Conservation (phyloP, 1,284 basidiomycete species). For the Peniophora sp. region DNA sequence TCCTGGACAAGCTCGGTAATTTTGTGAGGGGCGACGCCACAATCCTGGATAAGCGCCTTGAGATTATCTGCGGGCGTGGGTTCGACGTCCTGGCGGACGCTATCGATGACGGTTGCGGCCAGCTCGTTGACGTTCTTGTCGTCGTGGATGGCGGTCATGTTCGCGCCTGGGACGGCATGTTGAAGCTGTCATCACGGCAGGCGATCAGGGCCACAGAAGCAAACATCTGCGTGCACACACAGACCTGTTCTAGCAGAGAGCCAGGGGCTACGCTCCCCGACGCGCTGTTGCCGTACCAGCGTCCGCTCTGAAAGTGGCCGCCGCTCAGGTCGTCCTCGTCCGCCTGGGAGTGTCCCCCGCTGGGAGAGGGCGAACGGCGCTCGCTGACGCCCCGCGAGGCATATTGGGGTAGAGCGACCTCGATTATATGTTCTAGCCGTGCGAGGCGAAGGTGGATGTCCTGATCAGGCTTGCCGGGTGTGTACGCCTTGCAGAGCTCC, state of each 20-base stretch:
- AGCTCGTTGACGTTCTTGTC: conserved; percentile 17
- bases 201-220: background rate
- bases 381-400: conserved; percentile 26
- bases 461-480: conserved; percentile 76
- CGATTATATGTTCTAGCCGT: conserved; percentile 72
- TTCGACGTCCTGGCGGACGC: conserved; percentile 47
- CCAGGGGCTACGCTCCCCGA: conserved; percentile 71
- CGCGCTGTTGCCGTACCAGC: conserved; percentile 78
- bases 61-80: conserved; percentile 71
- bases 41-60: conserved; percentile 80
- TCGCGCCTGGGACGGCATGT: conserved; percentile 39
- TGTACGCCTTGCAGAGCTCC: conserved; percentile 78
- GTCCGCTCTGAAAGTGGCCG: conserved; percentile 74
- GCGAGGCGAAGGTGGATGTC: conserved; percentile 65
- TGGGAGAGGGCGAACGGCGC: conserved; percentile 37
- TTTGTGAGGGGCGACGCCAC: conserved; percentile 83
- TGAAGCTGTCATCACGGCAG: conserved; percentile 35
- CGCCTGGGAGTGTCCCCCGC: conserved; percentile 51
- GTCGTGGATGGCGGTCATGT: conserved; percentile 7
- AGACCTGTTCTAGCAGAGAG: conserved; percentile 70
- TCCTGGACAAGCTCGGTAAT: conserved; percentile 85
- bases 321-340: conserved; percentile 68
- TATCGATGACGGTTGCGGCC: conserved; percentile 27
- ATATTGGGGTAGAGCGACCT: conserved; percentile 68
- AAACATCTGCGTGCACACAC: conserved; percentile 11